phyloP scores from a whole-genome alignment of 163 green algal genomes.

The Coccomyxa subellipsoidea region DNA sequence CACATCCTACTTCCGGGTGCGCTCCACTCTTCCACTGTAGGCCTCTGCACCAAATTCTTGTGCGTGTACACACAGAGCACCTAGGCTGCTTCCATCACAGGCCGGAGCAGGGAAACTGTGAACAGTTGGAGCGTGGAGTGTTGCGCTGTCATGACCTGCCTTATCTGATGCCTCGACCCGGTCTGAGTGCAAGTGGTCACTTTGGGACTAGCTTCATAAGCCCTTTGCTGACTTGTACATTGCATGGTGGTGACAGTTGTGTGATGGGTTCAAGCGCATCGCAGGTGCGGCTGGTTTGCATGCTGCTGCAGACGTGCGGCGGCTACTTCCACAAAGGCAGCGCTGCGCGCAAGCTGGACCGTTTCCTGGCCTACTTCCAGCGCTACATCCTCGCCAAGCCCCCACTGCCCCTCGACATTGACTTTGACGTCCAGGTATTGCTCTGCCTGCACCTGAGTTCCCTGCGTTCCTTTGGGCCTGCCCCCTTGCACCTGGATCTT shows the following conservation, averaged over 20 bases:
- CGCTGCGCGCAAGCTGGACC: constrained; percentile 64
- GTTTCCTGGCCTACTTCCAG: constrained; percentile 73
- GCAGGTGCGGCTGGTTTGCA: constrained; percentile 57
- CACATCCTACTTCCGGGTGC: constrained; percentile 67
- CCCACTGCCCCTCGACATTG: constrained; percentile 81
- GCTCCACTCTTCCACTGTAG: not conserved
- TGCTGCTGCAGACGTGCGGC: constrained; percentile 82
- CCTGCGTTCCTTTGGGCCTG: not conserved
- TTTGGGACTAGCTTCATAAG: too few species aligned
- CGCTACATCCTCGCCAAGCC: constrained; percentile 83
- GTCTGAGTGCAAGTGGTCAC: too few species aligned
- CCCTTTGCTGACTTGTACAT: too few species aligned
- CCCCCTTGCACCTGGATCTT: too few species aligned
- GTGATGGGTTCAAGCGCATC: constrained; percentile 1
- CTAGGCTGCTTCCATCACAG: too few species aligned
- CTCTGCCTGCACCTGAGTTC: not conserved
- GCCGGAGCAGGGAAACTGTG: too few species aligned
- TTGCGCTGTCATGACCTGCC: too few species aligned
- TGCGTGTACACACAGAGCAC: too few species aligned
- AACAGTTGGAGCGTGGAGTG: too few species aligned
- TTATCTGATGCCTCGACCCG: too few species aligned
- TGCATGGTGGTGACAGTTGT: too few species aligned
- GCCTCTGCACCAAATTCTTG: too few species aligned
- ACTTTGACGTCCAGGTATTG: constrained; percentile 86
- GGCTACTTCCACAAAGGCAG: constrained; percentile 75